Conservation (phyloP, 495 filamentous ascomycete species). For the Poronia punctata region DNA sequence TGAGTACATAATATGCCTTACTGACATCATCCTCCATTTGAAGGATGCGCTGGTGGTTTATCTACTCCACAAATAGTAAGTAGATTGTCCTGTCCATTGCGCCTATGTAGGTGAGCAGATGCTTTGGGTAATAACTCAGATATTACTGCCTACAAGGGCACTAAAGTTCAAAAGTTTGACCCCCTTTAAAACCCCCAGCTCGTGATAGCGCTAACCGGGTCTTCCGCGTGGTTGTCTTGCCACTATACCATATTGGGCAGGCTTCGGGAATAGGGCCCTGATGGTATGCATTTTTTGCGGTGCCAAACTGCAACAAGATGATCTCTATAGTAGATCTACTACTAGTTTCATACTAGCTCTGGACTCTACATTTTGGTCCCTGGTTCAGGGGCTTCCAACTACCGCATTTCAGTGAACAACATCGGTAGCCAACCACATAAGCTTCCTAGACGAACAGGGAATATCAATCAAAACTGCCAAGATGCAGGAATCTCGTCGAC, state of each 20-base stretch:
- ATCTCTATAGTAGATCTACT: background rate
- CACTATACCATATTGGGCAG: conserved; percentile 1
- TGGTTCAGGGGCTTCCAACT: conserved; percentile 5
- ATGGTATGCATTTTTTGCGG: background rate
- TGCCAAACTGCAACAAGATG: too few relatives aligned
- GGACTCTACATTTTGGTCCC: background rate
- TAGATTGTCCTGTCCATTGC: too few relatives aligned
- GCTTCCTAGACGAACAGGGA: conserved; percentile 1
- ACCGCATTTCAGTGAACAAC: background rate
- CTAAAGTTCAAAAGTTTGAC: too few relatives aligned
- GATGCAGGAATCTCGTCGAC: background rate
- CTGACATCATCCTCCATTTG: too few relatives aligned
- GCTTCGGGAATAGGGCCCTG: conserved; percentile 9
- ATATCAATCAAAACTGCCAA: background rate
- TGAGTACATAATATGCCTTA: too few relatives aligned
- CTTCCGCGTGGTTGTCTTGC: background rate
- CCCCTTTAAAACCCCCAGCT: too few relatives aligned
- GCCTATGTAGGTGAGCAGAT: too few relatives aligned
- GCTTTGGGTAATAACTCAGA: too few relatives aligned
- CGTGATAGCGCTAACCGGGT: background rate
- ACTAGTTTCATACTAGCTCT: background rate
- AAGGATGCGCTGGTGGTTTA: too few relatives aligned
- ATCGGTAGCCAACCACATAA: conserved; percentile 3
- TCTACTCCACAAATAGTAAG: too few relatives aligned
- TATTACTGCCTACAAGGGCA: too few relatives aligned